phyloP scores from a whole-genome alignment of 768 basidiomycete genomes.

The Podaxis pistillaris region DNA sequence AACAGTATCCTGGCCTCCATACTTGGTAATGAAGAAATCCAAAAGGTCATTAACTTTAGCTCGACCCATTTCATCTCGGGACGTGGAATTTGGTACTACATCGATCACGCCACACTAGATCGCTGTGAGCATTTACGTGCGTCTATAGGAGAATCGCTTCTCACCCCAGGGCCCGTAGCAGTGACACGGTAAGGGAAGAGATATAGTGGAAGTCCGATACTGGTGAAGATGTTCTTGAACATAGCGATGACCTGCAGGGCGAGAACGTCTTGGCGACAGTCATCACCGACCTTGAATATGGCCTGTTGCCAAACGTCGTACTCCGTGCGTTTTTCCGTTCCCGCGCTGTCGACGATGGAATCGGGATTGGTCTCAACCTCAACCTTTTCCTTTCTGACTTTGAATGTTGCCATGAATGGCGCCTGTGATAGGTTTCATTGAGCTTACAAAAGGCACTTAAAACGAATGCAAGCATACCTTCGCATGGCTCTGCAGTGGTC shows the following conservation, averaged over 20 bases:
- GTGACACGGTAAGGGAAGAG: conserved; percentile 96
- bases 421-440: conserved; percentile 53
- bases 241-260: conserved; percentile 97
- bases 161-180: conserved; percentile 92
- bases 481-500: conserved; percentile 95
- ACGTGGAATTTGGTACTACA: conserved; percentile 96
- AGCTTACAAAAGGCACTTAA: too few species aligned
- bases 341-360: conserved; percentile 61
- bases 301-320: conserved; percentile 97
- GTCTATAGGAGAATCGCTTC: conserved; percentile 26
- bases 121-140: background rate
- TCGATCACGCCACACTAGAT: conserved; percentile 94
- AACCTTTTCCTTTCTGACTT: conserved; percentile 84
- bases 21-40: conserved; percentile 91
- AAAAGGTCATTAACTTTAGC: conserved; percentile 96
- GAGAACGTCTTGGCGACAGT: conserved; percentile 97
- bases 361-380: conserved; percentile 72
- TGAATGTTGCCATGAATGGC: conserved; percentile 99
- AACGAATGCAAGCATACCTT: conserved; percentile 53
- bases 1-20: conserved; percentile 86
- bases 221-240: conserved; percentile 97
- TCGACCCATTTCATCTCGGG: conserved; percentile 98
- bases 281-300: conserved; percentile 99
- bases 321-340: conserved; percentile 53
- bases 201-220: conserved; percentile 86